Conservation (phyloP, 2,329 filamentous ascomycete species). For the Esteya vermicola region DNA sequence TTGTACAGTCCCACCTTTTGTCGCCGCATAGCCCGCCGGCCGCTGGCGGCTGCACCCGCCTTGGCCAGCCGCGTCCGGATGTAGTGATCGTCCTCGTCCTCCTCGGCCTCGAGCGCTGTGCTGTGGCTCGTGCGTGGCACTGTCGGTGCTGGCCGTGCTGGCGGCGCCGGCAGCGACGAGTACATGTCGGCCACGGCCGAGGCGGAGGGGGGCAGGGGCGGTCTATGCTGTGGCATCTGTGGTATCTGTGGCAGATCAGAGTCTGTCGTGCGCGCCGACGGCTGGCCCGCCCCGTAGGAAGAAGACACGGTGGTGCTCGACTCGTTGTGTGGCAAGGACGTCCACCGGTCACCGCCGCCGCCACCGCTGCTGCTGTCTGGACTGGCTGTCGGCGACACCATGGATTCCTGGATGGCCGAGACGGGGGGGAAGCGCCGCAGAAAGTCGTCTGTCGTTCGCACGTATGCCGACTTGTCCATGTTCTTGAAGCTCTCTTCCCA, state of each 20-base stretch:
- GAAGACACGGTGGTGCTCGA: too few species aligned
- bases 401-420: conserved; percentile 44
- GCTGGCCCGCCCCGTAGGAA: too few species aligned
- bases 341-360: background rate
- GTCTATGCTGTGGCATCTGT: conserved; percentile 4
- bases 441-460: conserved; percentile 71
- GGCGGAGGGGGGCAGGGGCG: conserved; percentile 14
- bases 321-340: too few species aligned
- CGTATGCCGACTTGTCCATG: conserved; percentile 35
- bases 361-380: background rate
- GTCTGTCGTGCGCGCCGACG: background rate
- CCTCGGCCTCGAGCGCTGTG: conserved; percentile 41
- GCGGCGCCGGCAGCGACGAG: conserved; percentile 39
- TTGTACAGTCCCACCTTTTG: conserved; percentile 62
- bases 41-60: conserved; percentile 9
- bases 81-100: conserved; percentile 22
- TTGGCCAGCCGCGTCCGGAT: conserved; percentile 26
- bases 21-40: conserved; percentile 21
- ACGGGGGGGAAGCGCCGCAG: conserved; percentile 66
- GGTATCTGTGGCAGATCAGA: background rate
- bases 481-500: conserved; percentile 66
- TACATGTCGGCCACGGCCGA: conserved; percentile 22
- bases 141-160: conserved; percentile 52
- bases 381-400: conserved; percentile 27
- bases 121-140: conserved; percentile 63